phyloP scores from a whole-genome alignment of 2,329 filamentous ascomycete species.

The Penicillium occitanis region DNA sequence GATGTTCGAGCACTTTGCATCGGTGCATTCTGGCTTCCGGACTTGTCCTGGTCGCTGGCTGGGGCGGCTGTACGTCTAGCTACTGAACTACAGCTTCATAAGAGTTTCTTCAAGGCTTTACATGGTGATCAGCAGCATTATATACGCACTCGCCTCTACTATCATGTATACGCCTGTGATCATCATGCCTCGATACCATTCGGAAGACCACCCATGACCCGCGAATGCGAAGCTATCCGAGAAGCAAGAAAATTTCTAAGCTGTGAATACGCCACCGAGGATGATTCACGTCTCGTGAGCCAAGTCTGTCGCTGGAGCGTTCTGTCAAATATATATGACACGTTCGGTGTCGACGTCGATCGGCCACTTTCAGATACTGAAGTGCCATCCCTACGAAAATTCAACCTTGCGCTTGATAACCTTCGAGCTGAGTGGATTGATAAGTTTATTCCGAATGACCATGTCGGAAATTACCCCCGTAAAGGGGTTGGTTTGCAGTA shows the following conservation, averaged over 20 bases:
- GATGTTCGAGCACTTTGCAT: slow-evolving; percentile 37
- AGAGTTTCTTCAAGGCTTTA: slow-evolving; percentile 27
- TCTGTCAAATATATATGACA: slow-evolving; percentile 35
- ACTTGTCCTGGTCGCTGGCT: slow-evolving; percentile 26
- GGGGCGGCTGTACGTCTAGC: slow-evolving; percentile 27
- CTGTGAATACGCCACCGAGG: slow-evolving; percentile 33
- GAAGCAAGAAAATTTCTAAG: slow-evolving; percentile 30
- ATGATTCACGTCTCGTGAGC: slow-evolving; percentile 35
- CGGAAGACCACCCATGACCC: slow-evolving; percentile 36
- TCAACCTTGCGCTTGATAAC: slow-evolving; percentile 25
- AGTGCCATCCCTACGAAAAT: slow-evolving; percentile 24
- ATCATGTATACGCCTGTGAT: slow-evolving; percentile 39
- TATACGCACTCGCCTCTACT: slow-evolving; percentile 31
- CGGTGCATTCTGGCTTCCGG: slow-evolving; percentile 41
- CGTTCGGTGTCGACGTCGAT: slow-evolving; percentile 34
- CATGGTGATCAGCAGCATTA: slow-evolving; percentile 27
- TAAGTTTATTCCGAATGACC: slow-evolving; percentile 32
- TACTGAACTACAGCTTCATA: slow-evolving; percentile 29
- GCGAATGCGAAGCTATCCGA: slow-evolving; percentile 36
- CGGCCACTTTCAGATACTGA: slow-evolving; percentile 23
- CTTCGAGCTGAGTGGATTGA: slow-evolving; percentile 13
- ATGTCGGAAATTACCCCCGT: slow-evolving; percentile 46
- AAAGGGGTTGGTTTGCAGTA: slow-evolving; percentile 49
- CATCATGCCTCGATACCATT: slow-evolving; percentile 39
- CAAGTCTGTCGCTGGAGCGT: slow-evolving; percentile 38